Conservation (phyloP, 768 basidiomycete species). For the Boletus sensibilis region DNA sequence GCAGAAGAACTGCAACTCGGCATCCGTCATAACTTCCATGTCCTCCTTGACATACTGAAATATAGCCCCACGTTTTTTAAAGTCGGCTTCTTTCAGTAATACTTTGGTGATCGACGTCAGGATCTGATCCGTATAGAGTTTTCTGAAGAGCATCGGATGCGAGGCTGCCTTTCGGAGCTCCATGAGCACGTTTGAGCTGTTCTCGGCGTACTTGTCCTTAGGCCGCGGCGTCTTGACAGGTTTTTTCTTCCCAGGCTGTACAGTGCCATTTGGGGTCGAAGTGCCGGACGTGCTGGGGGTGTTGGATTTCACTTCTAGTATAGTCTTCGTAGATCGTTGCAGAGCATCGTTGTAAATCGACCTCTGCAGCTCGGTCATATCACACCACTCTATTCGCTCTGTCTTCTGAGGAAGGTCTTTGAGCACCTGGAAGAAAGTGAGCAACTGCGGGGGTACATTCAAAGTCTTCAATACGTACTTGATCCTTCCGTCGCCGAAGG, state of each 20-base stretch:
- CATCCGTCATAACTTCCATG: constrained; percentile 98
- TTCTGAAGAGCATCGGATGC: constrained; percentile 95
- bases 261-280: constrained; percentile 27
- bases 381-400: constrained; percentile 94
- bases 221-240: constrained; percentile 37
- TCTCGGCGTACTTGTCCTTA: constrained; percentile 77
- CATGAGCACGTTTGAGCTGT: constrained; percentile 93
- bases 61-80: constrained; percentile 75
- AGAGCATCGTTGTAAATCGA: constrained; percentile 85
- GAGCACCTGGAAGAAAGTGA: constrained; percentile 58
- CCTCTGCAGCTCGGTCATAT: constrained; percentile 81
- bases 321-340: constrained; percentile 78
- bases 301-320: constrained; percentile 47
- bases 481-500: constrained; percentile 93
- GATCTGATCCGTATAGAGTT: constrained; percentile 72
- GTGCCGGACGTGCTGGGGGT: constrained; percentile 32
- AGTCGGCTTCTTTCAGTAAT: constrained; percentile 89
- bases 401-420: constrained; percentile 90
- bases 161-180: constrained; percentile 94
- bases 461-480: constrained; percentile 45
- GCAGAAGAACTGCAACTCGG: constrained; percentile 88
- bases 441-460: neutral
- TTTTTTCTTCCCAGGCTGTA: constrained; percentile 33
- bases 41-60: constrained; percentile 93
- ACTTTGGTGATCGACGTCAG: constrained; percentile 75